phyloP scores from a whole-genome alignment of 1,139 yeast genomes.

The Hyphopichia burtonii region DNA sequence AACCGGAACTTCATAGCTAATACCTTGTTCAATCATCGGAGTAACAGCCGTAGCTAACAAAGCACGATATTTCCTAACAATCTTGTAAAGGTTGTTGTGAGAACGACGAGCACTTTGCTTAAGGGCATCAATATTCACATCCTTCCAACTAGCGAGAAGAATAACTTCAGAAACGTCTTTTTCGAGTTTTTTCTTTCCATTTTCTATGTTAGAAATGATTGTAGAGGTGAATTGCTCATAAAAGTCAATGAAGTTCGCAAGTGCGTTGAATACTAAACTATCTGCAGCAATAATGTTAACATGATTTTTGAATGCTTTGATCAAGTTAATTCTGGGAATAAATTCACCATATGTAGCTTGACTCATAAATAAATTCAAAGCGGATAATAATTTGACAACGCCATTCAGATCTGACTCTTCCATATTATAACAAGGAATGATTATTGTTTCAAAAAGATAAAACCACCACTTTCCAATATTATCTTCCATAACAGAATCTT shows the following conservation, averaged over 20 bases:
- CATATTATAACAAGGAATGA: constrained; percentile 43
- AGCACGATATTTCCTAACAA: constrained; percentile 78
- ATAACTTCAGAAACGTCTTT: constrained; percentile 85
- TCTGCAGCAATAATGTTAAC: constrained; percentile 18
- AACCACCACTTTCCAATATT: constrained; percentile 87
- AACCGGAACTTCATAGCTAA: constrained; percentile 21
- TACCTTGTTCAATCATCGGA: constrained; percentile 62
- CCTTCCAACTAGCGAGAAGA: constrained; percentile 94
- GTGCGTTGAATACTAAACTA: constrained; percentile 35
- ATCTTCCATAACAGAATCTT: constrained; percentile 52
- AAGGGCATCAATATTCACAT: constrained; percentile 88
- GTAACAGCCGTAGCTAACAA: constrained; percentile 55
- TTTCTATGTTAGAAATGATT: constrained; percentile 45
- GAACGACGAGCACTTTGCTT: constrained; percentile 91
- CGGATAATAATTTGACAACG: constrained; percentile 51
- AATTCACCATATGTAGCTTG: constrained; percentile 79
- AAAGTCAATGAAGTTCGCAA: constrained; percentile 62
- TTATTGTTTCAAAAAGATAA: constrained; percentile 74
- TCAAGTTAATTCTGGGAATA: constrained; percentile 51
- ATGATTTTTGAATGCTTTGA: constrained; percentile 65
- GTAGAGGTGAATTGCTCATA: constrained; percentile 62
- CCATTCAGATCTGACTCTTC: constrained; percentile 29
- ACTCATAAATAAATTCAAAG: constrained; percentile 73
- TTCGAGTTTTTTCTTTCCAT: constrained; percentile 55
- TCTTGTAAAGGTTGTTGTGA: constrained; percentile 78